phyloP scores from a whole-genome alignment of 352 stramenopile species.

The Thraustotheca clavata region DNA sequence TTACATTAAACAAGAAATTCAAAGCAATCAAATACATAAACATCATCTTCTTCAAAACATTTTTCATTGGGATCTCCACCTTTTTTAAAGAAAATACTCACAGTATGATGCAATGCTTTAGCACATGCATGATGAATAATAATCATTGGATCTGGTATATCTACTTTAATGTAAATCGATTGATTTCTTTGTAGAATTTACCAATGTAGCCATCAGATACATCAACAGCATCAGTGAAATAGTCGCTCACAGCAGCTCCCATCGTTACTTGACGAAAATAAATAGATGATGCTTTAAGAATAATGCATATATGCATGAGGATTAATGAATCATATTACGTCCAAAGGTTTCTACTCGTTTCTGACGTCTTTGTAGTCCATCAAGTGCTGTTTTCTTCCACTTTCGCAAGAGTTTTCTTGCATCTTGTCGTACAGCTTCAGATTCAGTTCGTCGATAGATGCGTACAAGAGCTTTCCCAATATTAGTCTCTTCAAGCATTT shows the following conservation, averaged over 20 bases:
- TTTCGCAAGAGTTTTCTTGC: constrained; percentile 37
- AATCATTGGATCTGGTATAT: constrained; percentile 4
- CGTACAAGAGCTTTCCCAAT: constrained; percentile 35
- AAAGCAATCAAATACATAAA: constrained; percentile 8
- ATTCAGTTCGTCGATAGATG: constrained; percentile 31
- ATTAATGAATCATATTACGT: constrained; percentile 56
- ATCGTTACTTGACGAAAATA: constrained; percentile 16
- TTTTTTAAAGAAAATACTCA: constrained; percentile 18
- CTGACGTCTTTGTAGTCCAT: constrained; percentile 42
- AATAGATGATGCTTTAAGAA: no score
- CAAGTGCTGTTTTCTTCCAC: constrained; percentile 69
- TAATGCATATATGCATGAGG: no score
- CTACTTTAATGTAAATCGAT: background rate
- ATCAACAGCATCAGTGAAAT: constrained; percentile 13
- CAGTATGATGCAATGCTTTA: constrained; percentile 8
- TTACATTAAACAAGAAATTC: background rate
- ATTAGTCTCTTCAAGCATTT: constrained; percentile 71
- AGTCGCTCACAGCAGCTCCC: constrained; percentile 16
- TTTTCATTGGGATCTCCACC: constrained; percentile 21
- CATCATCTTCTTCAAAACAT: constrained; percentile 20
- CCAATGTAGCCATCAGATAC: constrained; percentile 18
- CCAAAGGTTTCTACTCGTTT: constrained; percentile 58
- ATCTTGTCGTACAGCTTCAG: constrained; percentile 31
- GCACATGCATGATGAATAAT: constrained; percentile 21
- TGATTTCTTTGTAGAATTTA: background rate